Evolutionary conservation across 768 basidiomycete genomes (phyloP).

Genomic region (Stropharia rugosoannulata): DNA sequence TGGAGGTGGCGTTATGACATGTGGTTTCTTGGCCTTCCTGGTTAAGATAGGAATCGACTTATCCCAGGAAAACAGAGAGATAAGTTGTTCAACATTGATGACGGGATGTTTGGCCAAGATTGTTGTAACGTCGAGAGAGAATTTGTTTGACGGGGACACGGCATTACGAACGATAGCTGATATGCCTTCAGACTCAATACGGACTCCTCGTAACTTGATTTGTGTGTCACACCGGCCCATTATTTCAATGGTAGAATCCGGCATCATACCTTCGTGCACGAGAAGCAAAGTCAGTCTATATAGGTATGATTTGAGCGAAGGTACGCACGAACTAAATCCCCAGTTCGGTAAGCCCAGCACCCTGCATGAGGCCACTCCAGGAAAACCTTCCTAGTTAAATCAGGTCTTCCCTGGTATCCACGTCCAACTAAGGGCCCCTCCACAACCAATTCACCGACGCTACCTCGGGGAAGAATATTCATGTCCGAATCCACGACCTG

Average conservation of each 20-base stretch:
- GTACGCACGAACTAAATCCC: slow-evolving; percentile 42
- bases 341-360: slow-evolving; percentile 46
- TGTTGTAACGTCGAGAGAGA: slow-evolving; percentile 38
- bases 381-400: slow-evolving; percentile 44
- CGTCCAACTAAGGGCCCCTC: slow-evolving; percentile 49
- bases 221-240: slow-evolving; percentile 51
- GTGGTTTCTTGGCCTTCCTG: slow-evolving; percentile 29
- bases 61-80: slow-evolving; percentile 47
- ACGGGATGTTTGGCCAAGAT: slow-evolving; percentile 41
- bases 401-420: slow-evolving; percentile 46
- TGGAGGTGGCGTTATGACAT: slow-evolving; percentile 18
- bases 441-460: slow-evolving; percentile 48
- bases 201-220: slow-evolving; percentile 51
- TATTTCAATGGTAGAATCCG: slow-evolving; percentile 46
- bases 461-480: slow-evolving; percentile 41
- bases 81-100: slow-evolving; percentile 43
- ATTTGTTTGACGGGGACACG: slow-evolving; percentile 16
- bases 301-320: not conserved
- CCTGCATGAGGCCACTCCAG: slow-evolving; percentile 41
- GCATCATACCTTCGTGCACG: slow-evolving; percentile 40
- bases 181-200: slow-evolving; percentile 53
- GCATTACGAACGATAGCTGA: slow-evolving; percentile 42
- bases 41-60: slow-evolving; percentile 30
- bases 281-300: not conserved
- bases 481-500: slow-evolving; percentile 44